phyloP scores from a whole-genome alignment of 1,139 yeast genomes.

The Oligophagozyma castellii region DNA sequence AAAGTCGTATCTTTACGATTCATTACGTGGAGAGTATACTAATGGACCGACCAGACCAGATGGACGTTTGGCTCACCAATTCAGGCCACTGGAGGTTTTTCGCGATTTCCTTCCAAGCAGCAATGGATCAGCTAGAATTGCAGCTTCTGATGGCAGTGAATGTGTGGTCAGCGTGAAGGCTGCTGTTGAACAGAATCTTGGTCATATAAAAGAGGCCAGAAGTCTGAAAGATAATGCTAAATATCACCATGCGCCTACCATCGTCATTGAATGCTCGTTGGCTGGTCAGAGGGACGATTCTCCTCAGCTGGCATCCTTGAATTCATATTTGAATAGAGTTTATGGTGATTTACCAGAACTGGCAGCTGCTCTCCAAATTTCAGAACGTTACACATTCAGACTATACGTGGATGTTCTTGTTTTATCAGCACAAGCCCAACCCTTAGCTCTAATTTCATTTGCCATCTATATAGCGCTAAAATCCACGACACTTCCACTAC shows the following conservation, averaged over 20 bases:
- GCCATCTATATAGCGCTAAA: conserved; percentile 70
- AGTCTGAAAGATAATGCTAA: too few species aligned
- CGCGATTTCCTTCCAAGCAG: conserved; percentile 73
- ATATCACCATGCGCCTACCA: too few species aligned
- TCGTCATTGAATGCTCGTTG: conserved; percentile 68
- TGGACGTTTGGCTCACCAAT: conserved; percentile 58
- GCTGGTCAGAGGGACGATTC: conserved; percentile 62
- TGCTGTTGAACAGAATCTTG: conserved; percentile 29
- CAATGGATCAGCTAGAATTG: conserved; percentile 81
- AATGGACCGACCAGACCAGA: conserved; percentile 49
- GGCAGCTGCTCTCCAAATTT: conserved; percentile 27
- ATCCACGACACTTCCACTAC: conserved; percentile 62
- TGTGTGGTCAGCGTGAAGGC: conserved; percentile 83
- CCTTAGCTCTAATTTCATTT: conserved; percentile 64
- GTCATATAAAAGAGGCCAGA: too few species aligned
- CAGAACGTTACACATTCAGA: conserved; percentile 63
- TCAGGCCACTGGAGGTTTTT: conserved; percentile 74
- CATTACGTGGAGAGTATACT: conserved; percentile 47
- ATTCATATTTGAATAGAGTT: conserved; percentile 33
- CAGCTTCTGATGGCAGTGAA: conserved; percentile 81
- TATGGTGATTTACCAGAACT: neutral
- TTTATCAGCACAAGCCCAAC: conserved; percentile 54
- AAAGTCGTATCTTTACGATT: conserved; percentile 63
- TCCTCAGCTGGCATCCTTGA: conserved; percentile 42
- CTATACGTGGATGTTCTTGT: conserved; percentile 68